Evolutionary conservation across 2,329 filamentous ascomycete species (phyloP).

Genomic region (Fusarium pininemorale): DNA sequence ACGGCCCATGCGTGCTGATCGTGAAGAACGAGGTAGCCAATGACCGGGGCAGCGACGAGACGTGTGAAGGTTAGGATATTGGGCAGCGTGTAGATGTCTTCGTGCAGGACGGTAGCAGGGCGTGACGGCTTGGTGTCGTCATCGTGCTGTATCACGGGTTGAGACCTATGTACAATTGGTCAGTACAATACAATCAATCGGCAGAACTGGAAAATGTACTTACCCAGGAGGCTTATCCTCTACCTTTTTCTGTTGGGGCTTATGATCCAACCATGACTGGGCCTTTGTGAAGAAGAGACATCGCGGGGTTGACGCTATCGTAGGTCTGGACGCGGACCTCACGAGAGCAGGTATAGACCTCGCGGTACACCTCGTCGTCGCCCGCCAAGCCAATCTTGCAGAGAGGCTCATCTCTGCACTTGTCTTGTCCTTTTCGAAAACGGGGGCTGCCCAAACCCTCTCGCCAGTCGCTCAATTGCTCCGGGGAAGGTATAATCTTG

Average conservation of each 20-base stretch:
- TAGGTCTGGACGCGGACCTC: constrained; percentile 11
- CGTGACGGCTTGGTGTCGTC: not conserved
- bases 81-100: constrained; percentile 97
- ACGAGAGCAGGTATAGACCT: constrained; percentile 1
- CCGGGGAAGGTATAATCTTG: not conserved
- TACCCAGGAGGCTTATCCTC: constrained; percentile 6
- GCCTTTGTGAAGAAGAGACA: constrained; percentile 37
- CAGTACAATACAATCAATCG: not conserved
- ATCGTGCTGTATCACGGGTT: not conserved
- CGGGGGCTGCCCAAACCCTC: constrained; percentile 10
- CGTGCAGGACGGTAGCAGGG: constrained; percentile 53
- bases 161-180: constrained; percentile 5
- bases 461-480: constrained; percentile 3
- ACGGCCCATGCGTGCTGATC: constrained; percentile 82
- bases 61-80: constrained; percentile 92
- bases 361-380: constrained; percentile 6
- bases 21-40: constrained; percentile 89
- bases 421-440: constrained; percentile 4
- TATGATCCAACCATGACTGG: constrained; percentile 31
- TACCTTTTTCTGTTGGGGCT: constrained; percentile 14
- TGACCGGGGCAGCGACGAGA: constrained; percentile 80
- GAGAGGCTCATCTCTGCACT: constrained; percentile 19
- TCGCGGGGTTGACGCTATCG: constrained; percentile 6
- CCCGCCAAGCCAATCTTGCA: constrained; percentile 28
- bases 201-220: not conserved